These are phyloP conservation scores for Aspergillus ibericus DNA, from an alignment of 2,329 filamentous ascomycete species.

Conservation along the genomic window DNA sequence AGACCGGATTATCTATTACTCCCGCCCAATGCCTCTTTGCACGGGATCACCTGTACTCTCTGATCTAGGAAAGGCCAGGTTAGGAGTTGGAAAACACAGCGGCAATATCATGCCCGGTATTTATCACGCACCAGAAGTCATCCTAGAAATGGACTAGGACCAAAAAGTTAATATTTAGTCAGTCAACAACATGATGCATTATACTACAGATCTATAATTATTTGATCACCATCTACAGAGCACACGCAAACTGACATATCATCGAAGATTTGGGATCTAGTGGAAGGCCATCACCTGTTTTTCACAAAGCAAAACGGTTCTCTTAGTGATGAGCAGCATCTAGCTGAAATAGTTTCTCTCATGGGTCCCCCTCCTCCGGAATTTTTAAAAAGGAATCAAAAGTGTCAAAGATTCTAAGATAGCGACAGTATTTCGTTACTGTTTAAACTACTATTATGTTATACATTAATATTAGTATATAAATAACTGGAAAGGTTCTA, in stretches of 20 bases:
- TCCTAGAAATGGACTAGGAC: conserved; percentile 33
- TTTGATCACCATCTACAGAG: too few relatives aligned
- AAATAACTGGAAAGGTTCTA: conserved; percentile 29
- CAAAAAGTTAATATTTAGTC: conserved; percentile 35
- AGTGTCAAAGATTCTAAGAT: conserved; percentile 17
- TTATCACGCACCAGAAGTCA: conserved; percentile 33
- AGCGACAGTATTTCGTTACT: conserved; percentile 12
- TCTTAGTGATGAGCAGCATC: conserved; percentile 20
- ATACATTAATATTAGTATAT: not conserved
- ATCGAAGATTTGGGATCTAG: conserved; percentile 20
- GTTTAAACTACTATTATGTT: not conserved
- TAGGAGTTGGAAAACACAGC: conserved; percentile 15
- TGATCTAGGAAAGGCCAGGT: conserved; percentile 30
- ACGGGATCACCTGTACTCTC: conserved; percentile 26
- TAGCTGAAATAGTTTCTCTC: conserved; percentile 25
- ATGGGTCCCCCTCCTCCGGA: conserved; percentile 22
- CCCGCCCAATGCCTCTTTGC: conserved; percentile 21
- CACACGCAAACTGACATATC: too few relatives aligned
- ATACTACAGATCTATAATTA: too few relatives aligned
- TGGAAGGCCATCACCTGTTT: conserved; percentile 15
- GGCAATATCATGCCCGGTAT: conserved; percentile 30
- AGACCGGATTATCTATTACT: conserved; percentile 30
- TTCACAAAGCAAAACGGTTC: conserved; percentile 14
- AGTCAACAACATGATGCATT: conserved; percentile 28
- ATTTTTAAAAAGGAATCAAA: conserved; percentile 15